Evolutionary conservation across 129 eudicot species (phyloP).

Genomic region (Centella asiatica): DNA sequence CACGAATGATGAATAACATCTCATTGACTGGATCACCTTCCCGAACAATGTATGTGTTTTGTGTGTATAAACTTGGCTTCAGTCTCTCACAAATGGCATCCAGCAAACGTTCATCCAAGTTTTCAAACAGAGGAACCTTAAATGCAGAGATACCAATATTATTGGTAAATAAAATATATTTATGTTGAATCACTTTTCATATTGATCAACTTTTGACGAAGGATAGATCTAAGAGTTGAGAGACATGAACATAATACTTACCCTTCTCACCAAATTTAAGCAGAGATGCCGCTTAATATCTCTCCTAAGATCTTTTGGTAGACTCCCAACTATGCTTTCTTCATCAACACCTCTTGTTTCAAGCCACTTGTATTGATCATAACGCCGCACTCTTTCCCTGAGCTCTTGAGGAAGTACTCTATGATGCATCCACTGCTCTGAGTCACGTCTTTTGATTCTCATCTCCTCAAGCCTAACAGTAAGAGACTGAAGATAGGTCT

Average conservation of each 20-base stretch:
- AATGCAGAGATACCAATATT: neutral
- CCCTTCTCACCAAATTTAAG: slow-evolving; percentile 79
- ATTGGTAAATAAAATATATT: no score
- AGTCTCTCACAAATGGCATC: slow-evolving; percentile 92
- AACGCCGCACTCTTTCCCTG: slow-evolving; percentile 77
- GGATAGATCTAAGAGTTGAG: no score
- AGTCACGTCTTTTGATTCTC: slow-evolving; percentile 82
- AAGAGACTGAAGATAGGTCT: slow-evolving; percentile 91
- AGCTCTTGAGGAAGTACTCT: slow-evolving; percentile 83
- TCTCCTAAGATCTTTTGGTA: slow-evolving; percentile 87
- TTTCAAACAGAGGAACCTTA: slow-evolving; percentile 86
- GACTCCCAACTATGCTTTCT: slow-evolving; percentile 78
- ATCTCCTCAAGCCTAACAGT: slow-evolving; percentile 88
- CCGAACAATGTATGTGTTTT: slow-evolving; percentile 48
- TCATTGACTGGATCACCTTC: slow-evolving; percentile 93
- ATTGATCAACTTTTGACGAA: no score
- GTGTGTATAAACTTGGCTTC: slow-evolving; percentile 86
- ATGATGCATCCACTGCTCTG: slow-evolving; percentile 99
- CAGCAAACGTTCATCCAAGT: slow-evolving; percentile 78
- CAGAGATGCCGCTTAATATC: slow-evolving; percentile 94
- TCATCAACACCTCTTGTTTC: slow-evolving; percentile 97
- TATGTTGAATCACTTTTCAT: no score
- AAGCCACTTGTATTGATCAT: slow-evolving; percentile 87
- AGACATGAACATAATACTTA: slow-evolving; percentile 22
- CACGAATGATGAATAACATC: slow-evolving; percentile 83